phyloP scores from a whole-genome alignment of 2,329 filamentous ascomycete species.

The Colletotrichum eleusines region DNA sequence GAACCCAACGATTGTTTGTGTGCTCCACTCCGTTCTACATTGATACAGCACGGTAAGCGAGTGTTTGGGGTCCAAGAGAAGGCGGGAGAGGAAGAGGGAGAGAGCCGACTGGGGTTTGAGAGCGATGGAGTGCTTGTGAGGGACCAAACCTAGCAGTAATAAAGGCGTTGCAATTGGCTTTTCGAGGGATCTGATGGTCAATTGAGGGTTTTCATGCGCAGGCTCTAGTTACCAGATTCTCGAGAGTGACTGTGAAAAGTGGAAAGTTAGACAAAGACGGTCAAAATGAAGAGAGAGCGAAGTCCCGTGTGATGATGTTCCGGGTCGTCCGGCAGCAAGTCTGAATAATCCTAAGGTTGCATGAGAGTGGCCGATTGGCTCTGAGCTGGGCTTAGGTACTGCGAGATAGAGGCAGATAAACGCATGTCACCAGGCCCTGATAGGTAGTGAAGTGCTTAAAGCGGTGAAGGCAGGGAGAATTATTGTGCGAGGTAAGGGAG shows the following conservation, averaged over 20 bases:
- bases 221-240: not conserved
- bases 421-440: not conserved
- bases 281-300: not conserved
- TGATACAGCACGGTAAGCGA: not conserved
- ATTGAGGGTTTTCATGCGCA: not conserved
- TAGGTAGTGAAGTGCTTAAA: not conserved
- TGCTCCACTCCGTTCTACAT: not conserved
- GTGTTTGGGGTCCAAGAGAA: not conserved
- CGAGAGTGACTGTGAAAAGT: not conserved
- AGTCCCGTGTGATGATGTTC: not conserved
- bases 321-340: slow-evolving; percentile 15
- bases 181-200: too few species aligned
- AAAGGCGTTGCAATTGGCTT: not conserved
- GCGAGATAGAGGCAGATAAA: not conserved
- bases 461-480: not conserved
- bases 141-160: not conserved
- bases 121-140: not conserved
- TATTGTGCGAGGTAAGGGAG: slow-evolving; percentile 7
- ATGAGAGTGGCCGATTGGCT: not conserved
- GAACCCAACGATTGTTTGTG: not conserved
- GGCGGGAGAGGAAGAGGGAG: not conserved
- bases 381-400: too few species aligned
- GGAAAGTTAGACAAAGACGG: not conserved
- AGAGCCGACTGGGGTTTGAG: not conserved
- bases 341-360: slow-evolving; percentile 2